Evolutionary conservation across 768 basidiomycete species (phyloP).

Genomic region (Naematelia aurantialba): DNA sequence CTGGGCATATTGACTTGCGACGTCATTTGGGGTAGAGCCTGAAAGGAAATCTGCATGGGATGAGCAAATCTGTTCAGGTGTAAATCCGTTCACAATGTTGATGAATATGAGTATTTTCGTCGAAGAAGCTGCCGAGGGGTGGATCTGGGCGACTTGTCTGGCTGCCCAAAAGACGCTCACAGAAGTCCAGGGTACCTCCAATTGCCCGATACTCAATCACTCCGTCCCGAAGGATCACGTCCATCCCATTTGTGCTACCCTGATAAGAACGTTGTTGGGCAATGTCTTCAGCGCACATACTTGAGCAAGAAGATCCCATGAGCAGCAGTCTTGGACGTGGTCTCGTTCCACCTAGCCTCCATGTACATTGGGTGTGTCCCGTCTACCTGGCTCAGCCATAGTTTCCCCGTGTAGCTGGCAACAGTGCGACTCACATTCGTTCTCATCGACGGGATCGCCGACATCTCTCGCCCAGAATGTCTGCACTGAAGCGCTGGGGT

Average conservation of each 20-base stretch:
- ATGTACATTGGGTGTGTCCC: constrained; percentile 35
- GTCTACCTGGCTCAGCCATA: constrained; percentile 14
- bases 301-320: constrained; percentile 75
- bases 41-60: constrained; percentile 57
- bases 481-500: neutral
- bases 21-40: constrained; percentile 53
- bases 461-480: constrained; percentile 21
- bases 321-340: constrained; percentile 56
- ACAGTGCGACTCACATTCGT: constrained; percentile 5
- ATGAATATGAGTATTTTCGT: neutral
- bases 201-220: constrained; percentile 66
- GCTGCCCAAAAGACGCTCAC: constrained; percentile 4
- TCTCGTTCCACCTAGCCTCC: constrained; percentile 23
- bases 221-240: constrained; percentile 59
- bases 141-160: neutral
- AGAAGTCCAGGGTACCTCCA: constrained; percentile 73
- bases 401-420: neutral
- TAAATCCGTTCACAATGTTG: too few relatives aligned
- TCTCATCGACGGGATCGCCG: constrained; percentile 42
- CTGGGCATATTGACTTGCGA: constrained; percentile 67
- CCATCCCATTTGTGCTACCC: constrained; percentile 60
- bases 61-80: too few relatives aligned
- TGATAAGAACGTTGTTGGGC: neutral
- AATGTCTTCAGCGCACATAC: constrained; percentile 4
- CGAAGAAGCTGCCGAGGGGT: too few relatives aligned